These are phyloP conservation scores for Myxozyma geophila DNA, from an alignment of 805 yeast species.

Conservation along the genomic window DNA sequence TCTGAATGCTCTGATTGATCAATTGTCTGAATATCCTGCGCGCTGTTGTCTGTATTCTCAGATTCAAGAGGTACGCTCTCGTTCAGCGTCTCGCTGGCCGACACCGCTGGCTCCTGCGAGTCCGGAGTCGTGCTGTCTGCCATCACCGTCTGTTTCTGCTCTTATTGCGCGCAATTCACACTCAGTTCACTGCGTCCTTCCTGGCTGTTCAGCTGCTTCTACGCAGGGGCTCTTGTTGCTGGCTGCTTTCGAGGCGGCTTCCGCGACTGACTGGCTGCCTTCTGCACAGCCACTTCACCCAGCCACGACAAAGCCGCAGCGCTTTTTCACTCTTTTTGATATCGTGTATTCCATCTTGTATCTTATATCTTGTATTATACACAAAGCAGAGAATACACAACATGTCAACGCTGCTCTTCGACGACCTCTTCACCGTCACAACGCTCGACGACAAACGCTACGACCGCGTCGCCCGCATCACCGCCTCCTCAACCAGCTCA, in stretches of 20 bases:
- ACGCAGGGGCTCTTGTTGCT: not conserved
- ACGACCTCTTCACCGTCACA: slow-evolving; percentile 86
- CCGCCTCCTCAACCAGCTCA: slow-evolving; percentile 83
- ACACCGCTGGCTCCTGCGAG: too few relatives aligned
- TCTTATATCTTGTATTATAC: not conserved
- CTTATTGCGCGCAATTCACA: too few relatives aligned
- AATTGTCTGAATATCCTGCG: too few relatives aligned
- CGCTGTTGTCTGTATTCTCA: too few relatives aligned
- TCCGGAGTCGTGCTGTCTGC: not conserved
- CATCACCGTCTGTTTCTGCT: not conserved
- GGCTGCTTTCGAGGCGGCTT: not conserved
- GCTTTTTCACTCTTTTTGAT: not conserved
- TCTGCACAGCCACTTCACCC: not conserved
- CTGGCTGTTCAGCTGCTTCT: not conserved
- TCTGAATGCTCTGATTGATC: too few relatives aligned
- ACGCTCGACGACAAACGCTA: slow-evolving; percentile 87
- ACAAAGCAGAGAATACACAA: not conserved
- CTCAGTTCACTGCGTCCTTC: too few relatives aligned
- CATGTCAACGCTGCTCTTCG: slow-evolving; percentile 81
- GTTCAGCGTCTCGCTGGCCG: too few relatives aligned
- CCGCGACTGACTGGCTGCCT: slow-evolving; percentile 3
- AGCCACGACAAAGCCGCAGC: not conserved
- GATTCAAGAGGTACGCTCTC: too few relatives aligned
- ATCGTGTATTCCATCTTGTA: not conserved
- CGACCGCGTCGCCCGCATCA: slow-evolving; percentile 87